phyloP scores from a whole-genome alignment of 176 grass and related monocot genomes.

The Aegilops bicornis region DNA sequence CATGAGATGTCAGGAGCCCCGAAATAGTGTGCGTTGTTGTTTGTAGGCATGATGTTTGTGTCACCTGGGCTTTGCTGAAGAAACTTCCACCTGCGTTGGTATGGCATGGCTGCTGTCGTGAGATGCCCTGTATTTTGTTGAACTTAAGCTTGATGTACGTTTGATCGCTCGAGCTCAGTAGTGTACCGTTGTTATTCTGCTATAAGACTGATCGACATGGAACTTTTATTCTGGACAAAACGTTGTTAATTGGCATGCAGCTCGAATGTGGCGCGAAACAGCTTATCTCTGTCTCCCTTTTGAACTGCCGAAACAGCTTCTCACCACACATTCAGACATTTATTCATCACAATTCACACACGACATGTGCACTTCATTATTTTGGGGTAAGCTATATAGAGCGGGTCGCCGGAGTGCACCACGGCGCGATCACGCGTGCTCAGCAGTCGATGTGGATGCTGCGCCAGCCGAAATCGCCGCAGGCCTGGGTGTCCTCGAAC shows the following conservation, averaged over 20 bases:
- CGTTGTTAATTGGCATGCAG: neutral
- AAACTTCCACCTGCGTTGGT: neutral
- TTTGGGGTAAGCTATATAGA: neutral
- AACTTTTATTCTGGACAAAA: neutral
- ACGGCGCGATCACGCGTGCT: neutral
- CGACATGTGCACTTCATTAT: neutral
- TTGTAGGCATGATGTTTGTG: neutral
- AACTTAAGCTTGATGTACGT: neutral
- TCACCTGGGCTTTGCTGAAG: neutral
- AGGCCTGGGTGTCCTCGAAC: slow-evolving; percentile 29
- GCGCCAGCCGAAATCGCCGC: slow-evolving; percentile 30
- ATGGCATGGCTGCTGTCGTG: neutral
- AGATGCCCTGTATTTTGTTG: neutral
- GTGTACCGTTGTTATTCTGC: neutral
- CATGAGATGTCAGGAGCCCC: neutral
- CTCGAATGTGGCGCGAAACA: neutral
- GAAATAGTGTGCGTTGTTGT: neutral
- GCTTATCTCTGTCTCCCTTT: neutral
- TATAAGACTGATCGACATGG: neutral
- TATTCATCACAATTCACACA: slow-evolving; percentile 1
- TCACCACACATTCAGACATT: neutral
- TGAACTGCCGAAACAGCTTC: neutral
- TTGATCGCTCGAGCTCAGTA: neutral
- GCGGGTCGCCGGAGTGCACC: neutral
- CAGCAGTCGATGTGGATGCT: slow-evolving; percentile 37